phyloP scores from a whole-genome alignment of 495 filamentous ascomycete genomes.

The Trichoderma orchidacearum region DNA sequence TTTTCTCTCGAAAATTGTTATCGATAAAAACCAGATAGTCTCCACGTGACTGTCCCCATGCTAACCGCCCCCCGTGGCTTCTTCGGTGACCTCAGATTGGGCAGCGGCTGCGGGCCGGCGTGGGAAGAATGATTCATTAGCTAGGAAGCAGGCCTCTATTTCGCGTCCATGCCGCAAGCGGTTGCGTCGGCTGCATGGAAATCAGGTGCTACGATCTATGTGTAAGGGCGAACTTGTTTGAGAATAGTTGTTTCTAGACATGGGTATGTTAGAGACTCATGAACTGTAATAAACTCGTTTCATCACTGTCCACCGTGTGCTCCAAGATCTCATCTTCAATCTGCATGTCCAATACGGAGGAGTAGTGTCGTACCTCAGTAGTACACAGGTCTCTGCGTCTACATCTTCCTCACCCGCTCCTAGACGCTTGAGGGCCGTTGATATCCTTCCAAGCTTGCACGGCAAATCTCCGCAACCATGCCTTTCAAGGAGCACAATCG shows the following conservation, averaged over 20 bases:
- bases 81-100: not conserved
- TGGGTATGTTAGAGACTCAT: not conserved
- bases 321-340: too few relatives aligned
- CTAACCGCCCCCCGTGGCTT: not conserved
- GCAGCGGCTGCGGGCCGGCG: not conserved
- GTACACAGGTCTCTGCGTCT: too few relatives aligned
- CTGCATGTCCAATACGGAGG: too few relatives aligned
- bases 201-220: not conserved
- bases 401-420: too few relatives aligned
- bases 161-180: not conserved
- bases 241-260: not conserved
- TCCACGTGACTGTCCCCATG: not conserved
- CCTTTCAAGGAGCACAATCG: constrained; percentile 31
- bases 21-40: not conserved
- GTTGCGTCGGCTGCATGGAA: not conserved
- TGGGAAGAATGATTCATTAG: too few relatives aligned
- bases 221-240: not conserved
- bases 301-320: too few relatives aligned
- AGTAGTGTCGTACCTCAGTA: too few relatives aligned
- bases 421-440: too few relatives aligned
- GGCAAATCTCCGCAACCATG: constrained; percentile 22
- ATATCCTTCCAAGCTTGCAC: too few relatives aligned
- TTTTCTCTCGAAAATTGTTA: not conserved
- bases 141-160: too few relatives aligned
- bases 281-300: too few relatives aligned